Evolutionary conservation across 768 basidiomycete species (phyloP).

Genomic region (Polyporus arcularius): DNA sequence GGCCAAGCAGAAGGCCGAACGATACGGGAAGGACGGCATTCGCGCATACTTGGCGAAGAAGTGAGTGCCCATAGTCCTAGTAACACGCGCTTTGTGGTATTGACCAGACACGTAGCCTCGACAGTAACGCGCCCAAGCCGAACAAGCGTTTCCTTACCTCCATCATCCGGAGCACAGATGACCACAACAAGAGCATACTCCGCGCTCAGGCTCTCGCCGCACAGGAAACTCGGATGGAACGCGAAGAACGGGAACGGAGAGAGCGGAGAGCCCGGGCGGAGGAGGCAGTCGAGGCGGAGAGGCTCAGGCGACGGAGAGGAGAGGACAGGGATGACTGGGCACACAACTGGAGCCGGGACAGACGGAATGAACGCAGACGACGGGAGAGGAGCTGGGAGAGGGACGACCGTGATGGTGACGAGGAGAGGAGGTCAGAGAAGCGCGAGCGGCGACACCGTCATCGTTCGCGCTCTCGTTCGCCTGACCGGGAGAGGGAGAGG

Average conservation of each 20-base stretch:
- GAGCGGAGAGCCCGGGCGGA: slow-evolving; percentile 69
- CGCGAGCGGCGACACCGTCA: slow-evolving; percentile 20
- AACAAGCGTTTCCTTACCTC: slow-evolving; percentile 83
- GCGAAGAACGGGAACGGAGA: slow-evolving; percentile 63
- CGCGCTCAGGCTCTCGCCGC: slow-evolving; percentile 72
- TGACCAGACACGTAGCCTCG: slow-evolving; percentile 44
- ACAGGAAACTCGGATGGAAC: slow-evolving; percentile 67
- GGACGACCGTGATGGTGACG: slow-evolving; percentile 28
- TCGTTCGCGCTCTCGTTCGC: slow-evolving; percentile 35
- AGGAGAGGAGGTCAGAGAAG: slow-evolving; percentile 37
- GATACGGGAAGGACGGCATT: slow-evolving; percentile 75
- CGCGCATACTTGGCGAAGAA: slow-evolving; percentile 66
- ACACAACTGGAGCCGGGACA: slow-evolving; percentile 49
- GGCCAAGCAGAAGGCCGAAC: slow-evolving; percentile 88
- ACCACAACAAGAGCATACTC: slow-evolving; percentile 88
- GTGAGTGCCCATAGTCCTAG: slow-evolving; percentile 7
- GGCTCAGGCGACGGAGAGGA: slow-evolving; percentile 43
- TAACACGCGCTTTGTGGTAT: background rate
- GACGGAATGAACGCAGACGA: slow-evolving; percentile 43
- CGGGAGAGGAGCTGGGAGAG: slow-evolving; percentile 54
- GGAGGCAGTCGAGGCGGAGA: slow-evolving; percentile 74
- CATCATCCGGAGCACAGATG: slow-evolving; percentile 92
- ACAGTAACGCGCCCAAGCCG: slow-evolving; percentile 73
- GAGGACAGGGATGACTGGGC: slow-evolving; percentile 36
- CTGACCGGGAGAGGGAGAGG: slow-evolving; percentile 10